A percentile compares a stretch with the other conserved stretches of the same genome.
Conservation (phyloP, 1,284 basidiomycete species). For the Leccinum cinnamomeum region DNA sequence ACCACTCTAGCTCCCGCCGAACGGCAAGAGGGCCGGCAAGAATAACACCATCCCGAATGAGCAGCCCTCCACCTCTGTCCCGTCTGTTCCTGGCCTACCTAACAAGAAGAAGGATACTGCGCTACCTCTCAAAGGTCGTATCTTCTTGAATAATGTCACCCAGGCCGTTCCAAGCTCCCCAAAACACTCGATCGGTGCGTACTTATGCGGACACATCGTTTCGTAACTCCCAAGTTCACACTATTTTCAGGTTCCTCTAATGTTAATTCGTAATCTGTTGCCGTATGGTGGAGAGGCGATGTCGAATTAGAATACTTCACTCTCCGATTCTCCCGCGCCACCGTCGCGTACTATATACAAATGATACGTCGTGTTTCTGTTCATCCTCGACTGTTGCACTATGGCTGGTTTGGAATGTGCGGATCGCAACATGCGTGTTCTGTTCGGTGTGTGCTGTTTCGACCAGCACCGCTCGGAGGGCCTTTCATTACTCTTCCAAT, state of each 20-base stretch:
- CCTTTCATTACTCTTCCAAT: too few relatives aligned
- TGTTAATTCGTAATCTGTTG: too few relatives aligned
- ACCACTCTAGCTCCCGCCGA: conserved; percentile 50
- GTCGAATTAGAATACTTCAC: conserved; percentile 93
- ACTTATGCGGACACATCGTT: not conserved
- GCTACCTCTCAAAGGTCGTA: conserved; percentile 92
- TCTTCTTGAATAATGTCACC: conserved; percentile 79
- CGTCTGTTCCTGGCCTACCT: conserved; percentile 49
- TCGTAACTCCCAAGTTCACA: conserved; percentile 2
- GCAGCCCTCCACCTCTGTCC: conserved; percentile 46
- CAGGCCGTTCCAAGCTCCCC: conserved; percentile 59
- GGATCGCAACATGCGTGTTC: too few relatives aligned
- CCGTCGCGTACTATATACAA: too few relatives aligned
- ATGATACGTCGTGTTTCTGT: too few relatives aligned
- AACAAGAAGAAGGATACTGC: conserved; percentile 76
- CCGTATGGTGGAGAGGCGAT: conserved; percentile 52
- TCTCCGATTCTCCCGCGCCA: conserved; percentile 55
- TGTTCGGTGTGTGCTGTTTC: too few relatives aligned
- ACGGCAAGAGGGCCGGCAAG: conserved; percentile 63
- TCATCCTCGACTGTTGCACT: too few relatives aligned
- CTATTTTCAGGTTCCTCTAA: not conserved
- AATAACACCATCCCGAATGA: conserved; percentile 80
- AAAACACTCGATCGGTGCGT: too few relatives aligned
- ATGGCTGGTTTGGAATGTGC: too few relatives aligned
- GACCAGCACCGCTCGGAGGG: too few relatives aligned